Percentiles rank a stretch among this genome's conserved stretches.
These are phyloP conservation scores for Termitomyces sp. DNA, from an alignment of 768 basidiomycete species.

Conservation along the genomic window DNA sequence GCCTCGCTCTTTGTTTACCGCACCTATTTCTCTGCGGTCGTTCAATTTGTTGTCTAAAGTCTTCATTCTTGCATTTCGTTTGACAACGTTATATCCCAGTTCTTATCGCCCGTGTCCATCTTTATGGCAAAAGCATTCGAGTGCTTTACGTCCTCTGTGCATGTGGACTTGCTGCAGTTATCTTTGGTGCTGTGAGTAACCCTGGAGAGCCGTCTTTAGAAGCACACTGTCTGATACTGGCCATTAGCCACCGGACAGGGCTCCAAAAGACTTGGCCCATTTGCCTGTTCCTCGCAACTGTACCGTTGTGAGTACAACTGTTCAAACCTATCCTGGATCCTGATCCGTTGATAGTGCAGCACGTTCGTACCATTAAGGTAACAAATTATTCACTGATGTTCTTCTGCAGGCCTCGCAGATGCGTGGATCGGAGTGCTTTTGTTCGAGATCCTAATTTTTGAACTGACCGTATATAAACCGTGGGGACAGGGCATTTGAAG, in stretches of 20 bases:
- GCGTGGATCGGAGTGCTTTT: background rate
- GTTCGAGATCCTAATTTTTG: conserved; percentile 15
- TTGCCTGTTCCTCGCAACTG: background rate
- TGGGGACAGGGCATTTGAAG: conserved; percentile 16
- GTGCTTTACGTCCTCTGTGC: too few relatives aligned
- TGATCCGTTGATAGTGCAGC: background rate
- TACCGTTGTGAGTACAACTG: background rate
- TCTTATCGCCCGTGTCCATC: too few relatives aligned
- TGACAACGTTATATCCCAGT: too few relatives aligned
- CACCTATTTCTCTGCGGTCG: too few relatives aligned
- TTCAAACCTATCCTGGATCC: background rate
- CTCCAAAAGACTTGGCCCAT: background rate
- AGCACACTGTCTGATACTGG: background rate
- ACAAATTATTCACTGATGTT: background rate
- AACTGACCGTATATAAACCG: conserved; percentile 33
- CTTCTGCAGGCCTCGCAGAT: background rate
- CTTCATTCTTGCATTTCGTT: too few relatives aligned
- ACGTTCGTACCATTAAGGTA: background rate
- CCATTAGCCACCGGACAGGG: background rate
- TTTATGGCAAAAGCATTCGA: too few relatives aligned
- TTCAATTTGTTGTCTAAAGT: too few relatives aligned
- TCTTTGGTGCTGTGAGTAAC: too few relatives aligned
- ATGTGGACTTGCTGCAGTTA: too few relatives aligned
- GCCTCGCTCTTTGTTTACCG: too few relatives aligned
- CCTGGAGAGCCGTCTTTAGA: too few relatives aligned